A percentile compares a stretch with the other conserved stretches of the same genome.
These are phyloP conservation scores for Aspergillus haitiensis DNA, from an alignment of 495 filamentous ascomycete genomes.

Conservation along the genomic window DNA sequence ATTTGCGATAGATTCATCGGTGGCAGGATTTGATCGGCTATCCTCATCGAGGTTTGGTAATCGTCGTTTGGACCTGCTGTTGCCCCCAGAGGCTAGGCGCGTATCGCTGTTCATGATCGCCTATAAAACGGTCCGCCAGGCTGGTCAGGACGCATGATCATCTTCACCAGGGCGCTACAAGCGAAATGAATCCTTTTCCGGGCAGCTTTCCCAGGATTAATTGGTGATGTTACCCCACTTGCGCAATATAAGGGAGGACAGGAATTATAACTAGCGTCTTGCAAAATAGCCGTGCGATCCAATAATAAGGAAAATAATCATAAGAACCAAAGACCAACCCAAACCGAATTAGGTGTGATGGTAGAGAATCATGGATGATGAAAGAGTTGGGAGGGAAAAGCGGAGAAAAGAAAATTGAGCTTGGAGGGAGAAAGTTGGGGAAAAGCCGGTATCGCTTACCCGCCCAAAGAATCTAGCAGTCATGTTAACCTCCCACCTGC, in stretches of 20 bases:
- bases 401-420: slow-evolving; percentile 28
- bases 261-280: background rate
- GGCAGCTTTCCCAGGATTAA: slow-evolving; percentile 21
- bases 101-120: slow-evolving; percentile 46
- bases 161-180: slow-evolving; percentile 26
- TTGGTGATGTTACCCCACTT: slow-evolving; percentile 4
- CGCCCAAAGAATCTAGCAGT: slow-evolving; percentile 6
- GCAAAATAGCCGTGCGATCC: background rate
- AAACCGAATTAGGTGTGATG: slow-evolving; percentile 8
- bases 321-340: background rate
- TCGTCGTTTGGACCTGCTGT: slow-evolving; percentile 39
- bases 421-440: slow-evolving; percentile 18
- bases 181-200: slow-evolving; percentile 41
- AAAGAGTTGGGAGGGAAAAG: slow-evolving; percentile 17
- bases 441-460: slow-evolving; percentile 24
- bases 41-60: slow-evolving; percentile 37
- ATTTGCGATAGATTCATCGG: slow-evolving; percentile 33
- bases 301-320: background rate
- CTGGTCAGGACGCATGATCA: slow-evolving; percentile 37
- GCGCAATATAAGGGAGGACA: background rate
- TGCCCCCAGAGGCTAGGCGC: slow-evolving; percentile 39
- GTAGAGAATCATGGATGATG: slow-evolving; percentile 10
- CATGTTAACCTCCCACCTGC: too few relatives aligned
- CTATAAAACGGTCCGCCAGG: slow-evolving; percentile 39
- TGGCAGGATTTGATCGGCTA: slow-evolving; percentile 25